phyloP scores from a whole-genome alignment of 2,329 filamentous ascomycete species.

The Chrysosporium queenslandicum region DNA sequence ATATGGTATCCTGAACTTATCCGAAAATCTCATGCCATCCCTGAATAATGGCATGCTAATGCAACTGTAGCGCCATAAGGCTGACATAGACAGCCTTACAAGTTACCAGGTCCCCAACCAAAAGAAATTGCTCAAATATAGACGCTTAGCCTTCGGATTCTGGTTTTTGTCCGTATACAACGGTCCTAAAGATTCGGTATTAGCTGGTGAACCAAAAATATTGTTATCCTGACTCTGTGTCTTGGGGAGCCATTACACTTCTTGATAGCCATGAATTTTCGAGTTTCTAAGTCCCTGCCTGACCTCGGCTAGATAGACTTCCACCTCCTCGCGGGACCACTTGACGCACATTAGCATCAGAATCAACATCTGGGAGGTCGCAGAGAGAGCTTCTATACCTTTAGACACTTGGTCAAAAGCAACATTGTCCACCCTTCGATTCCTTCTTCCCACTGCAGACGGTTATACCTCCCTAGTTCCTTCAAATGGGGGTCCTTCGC shows the following conservation, averaged over 20 bases:
- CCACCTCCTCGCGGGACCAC: conserved; percentile 22
- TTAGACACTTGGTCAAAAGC: conserved; percentile 15
- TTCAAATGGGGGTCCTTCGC: conserved; percentile 15
- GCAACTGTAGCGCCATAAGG: no score
- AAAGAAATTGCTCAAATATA: no score
- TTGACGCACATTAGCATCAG: conserved; percentile 9
- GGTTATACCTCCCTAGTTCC: conserved; percentile 13
- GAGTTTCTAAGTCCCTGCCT: conserved; percentile 20
- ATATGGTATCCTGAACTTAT: no score
- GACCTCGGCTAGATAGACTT: conserved; percentile 22
- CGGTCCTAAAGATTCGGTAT: neutral
- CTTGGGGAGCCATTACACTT: neutral
- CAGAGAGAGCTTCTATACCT: neutral
- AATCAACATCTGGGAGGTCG: neutral
- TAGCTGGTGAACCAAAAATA: neutral
- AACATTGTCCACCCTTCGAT: conserved; percentile 17
- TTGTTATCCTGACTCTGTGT: no score
- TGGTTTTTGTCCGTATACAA: conserved; percentile 8
- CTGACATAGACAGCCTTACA: no score
- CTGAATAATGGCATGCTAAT: no score
- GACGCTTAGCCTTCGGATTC: neutral
- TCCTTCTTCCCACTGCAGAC: conserved; percentile 16
- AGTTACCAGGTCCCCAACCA: no score
- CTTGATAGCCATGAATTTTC: conserved; percentile 19
- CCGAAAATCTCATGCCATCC: no score